Conservation (phyloP, 164 flowering plant species). For the Tinospora cordifolia region DNA sequence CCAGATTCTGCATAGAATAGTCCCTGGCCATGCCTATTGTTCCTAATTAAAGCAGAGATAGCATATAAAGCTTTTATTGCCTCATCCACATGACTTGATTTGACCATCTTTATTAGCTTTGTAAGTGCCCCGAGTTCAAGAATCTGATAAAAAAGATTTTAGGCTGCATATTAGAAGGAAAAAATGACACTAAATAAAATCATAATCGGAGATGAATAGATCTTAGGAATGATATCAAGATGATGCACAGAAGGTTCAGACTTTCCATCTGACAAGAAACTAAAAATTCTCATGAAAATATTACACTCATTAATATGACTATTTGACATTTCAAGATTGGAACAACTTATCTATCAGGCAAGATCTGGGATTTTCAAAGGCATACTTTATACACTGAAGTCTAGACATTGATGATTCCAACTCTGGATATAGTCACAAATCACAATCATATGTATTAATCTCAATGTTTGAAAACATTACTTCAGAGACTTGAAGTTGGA, state of each 20-base stretch:
- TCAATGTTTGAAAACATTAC: no score
- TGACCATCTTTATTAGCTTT: slow-evolving; percentile 64
- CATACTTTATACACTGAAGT: neutral
- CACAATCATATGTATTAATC: no score
- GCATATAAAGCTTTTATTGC: slow-evolving; percentile 84
- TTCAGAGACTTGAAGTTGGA: no score
- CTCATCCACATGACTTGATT: slow-evolving; percentile 57
- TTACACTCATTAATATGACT: neutral
- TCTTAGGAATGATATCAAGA: neutral
- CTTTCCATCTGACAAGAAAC: neutral
- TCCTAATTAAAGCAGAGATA: slow-evolving; percentile 73
- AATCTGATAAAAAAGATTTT: slow-evolving; percentile 34
- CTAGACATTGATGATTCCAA: neutral
- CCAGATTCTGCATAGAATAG: slow-evolving; percentile 66
- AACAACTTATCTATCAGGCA: neutral
- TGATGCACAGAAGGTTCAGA: neutral
- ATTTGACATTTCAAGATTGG: neutral
- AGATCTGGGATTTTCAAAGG: neutral
- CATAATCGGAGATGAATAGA: neutral
- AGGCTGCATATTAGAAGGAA: slow-evolving; percentile 6
- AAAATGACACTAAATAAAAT: neutral
- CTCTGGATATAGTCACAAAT: no score
- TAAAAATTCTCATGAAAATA: neutral
- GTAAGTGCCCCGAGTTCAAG: slow-evolving; percentile 59
- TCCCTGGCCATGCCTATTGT: slow-evolving; percentile 58